Percentiles rank a stretch among this genome's conserved stretches.
phyloP scores from a whole-genome alignment of 129 eudicot genomes.

The Cynara cardunculus region DNA sequence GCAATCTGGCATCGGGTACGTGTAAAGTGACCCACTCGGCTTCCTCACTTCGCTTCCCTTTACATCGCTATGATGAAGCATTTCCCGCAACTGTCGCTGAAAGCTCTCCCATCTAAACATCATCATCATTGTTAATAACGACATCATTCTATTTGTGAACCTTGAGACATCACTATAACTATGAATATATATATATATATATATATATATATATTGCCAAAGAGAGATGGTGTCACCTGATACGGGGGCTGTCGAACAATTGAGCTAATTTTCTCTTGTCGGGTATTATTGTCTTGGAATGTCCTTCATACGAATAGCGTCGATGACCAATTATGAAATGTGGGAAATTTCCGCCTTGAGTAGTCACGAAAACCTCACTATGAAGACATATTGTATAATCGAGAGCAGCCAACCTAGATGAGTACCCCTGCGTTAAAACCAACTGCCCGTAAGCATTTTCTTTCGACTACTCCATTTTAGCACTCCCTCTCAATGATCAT shows the following conservation, averaged over 20 bases:
- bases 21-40: constrained; percentile 76
- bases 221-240: constrained; percentile 50
- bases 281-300: constrained; percentile 81
- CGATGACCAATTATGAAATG: constrained; percentile 96
- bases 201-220: not conserved
- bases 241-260: constrained; percentile 74
- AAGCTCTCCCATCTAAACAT: constrained; percentile 82
- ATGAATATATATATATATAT: too few relatives aligned
- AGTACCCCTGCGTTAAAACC: constrained; percentile 65
- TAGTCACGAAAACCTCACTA: constrained; percentile 88
- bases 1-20: constrained; percentile 97
- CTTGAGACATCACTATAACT: too few relatives aligned
- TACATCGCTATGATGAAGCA: constrained; percentile 90
- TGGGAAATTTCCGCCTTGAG: constrained; percentile 98
- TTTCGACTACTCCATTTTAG: not conserved
- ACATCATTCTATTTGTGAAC: not conserved
- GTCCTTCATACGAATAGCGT: constrained; percentile 87
- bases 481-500: not conserved
- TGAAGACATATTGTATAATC: constrained; percentile 97
- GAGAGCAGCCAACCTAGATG: constrained; percentile 96
- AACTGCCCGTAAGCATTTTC: not conserved
- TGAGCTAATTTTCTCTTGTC: constrained; percentile 90
- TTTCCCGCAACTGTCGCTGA: constrained; percentile 70
- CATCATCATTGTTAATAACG: not conserved
- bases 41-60: constrained; percentile 81